Evolutionary conservation across 2,329 filamentous ascomycete genomes (phyloP), one percentile per base, ranked within the genome.

Genomic region (Aspergillus viridinutans): DNA sequence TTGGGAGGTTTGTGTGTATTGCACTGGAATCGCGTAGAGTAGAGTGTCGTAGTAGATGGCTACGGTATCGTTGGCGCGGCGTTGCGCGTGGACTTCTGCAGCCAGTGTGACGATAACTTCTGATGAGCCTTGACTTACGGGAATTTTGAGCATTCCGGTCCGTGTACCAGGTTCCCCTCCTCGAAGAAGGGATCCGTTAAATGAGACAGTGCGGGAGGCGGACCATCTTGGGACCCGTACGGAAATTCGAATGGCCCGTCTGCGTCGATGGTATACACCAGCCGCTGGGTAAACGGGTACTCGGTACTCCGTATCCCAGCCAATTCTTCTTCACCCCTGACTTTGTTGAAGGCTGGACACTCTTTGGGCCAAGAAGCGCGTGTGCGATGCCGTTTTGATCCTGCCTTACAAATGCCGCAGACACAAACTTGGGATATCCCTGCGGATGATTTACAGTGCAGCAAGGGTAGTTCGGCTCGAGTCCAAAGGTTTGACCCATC

Each of bases 381-480:
- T 85, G 82, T 0, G 75, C 79, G 14, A 85, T 62, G 2, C 78
- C 79, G n/a, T 72, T 69, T 2, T 71, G 63, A 3, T 76, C 78
- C 3, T 74, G 66, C 9, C 63, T 64, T 5, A 79, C 75, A 69
- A 76, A 85, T 57, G 76, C 77, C 55, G 76, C 73, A 9, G 80
- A 75, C 1, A 81, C 65, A 55, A 81, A 84, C 60, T 85, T 85
- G 0, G 83, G 81, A 58, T 80, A 83, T 8, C 80, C 83, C 62
- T 84, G 81, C 1, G 77, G 79, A 60, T 84, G 81, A 56, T 85
- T 85, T 57, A 85, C 83, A 1, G 82, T 83, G 61, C 83, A 85
- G 68, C 82, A 85, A 1, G 74, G 74, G 56, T 72, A 83, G 35
- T 81, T 75, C 2, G 80, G 79, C 55, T 83, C 81, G 14, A 83